Percentiles rank a stretch among this genome's conserved stretches.
Conservation (phyloP, 257 asterid species). For the Verbascum thapsus region DNA sequence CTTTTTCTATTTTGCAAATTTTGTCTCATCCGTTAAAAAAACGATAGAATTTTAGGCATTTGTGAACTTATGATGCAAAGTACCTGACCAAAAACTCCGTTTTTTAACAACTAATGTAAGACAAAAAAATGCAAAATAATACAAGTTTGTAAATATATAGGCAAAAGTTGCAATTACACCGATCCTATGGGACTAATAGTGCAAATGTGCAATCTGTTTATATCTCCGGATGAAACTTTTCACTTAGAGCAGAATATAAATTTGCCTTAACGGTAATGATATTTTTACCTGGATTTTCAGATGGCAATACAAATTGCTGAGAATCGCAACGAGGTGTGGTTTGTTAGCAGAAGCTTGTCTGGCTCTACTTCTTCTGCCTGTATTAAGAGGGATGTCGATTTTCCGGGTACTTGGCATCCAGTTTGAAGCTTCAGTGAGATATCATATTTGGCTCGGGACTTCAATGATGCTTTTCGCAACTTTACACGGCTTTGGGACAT, state of each 20-base stretch:
- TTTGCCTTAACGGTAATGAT: neutral
- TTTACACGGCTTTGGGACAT: conserved; percentile 72
- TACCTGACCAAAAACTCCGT: too few relatives aligned
- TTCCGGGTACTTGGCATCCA: conserved; percentile 66
- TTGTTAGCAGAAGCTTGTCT: conserved; percentile 83
- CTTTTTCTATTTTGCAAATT: too few relatives aligned
- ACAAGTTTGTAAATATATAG: too few relatives aligned
- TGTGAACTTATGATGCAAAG: too few relatives aligned
- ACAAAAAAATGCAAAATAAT: too few relatives aligned
- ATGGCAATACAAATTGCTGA: conserved; percentile 72
- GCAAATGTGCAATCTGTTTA: too few relatives aligned
- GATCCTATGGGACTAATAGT: too few relatives aligned
- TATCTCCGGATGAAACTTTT: too few relatives aligned
- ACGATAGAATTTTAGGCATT: too few relatives aligned
- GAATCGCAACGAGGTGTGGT: conserved; percentile 73
- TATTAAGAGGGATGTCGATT: conserved; percentile 70
- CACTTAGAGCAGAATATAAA: neutral
- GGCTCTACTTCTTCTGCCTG: conserved; percentile 80
- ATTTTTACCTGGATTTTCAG: conserved; percentile 42
- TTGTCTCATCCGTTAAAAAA: too few relatives aligned
- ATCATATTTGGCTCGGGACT: conserved; percentile 80
- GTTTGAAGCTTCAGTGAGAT: conserved; percentile 79
- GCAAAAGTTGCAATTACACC: too few relatives aligned
- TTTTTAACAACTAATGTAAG: too few relatives aligned
- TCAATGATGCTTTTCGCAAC: conserved; percentile 65